Conservation (phyloP, 495 filamentous ascomycete species). For the Achaetomiella virescens region DNA sequence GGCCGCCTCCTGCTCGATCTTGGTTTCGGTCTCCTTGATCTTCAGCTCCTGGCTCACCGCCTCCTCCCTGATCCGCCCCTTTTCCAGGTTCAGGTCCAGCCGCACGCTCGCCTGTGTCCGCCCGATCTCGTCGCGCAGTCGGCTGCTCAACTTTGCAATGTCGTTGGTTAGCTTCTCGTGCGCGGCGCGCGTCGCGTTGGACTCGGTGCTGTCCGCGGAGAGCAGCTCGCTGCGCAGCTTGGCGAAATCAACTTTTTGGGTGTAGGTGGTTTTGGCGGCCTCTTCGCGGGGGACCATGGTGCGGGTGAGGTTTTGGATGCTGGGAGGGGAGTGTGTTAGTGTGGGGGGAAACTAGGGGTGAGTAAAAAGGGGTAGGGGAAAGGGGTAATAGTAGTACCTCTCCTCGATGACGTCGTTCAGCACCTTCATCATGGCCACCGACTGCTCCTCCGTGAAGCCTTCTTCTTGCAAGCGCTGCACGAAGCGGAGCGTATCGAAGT, state of each 20-base stretch:
- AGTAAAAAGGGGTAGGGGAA: not conserved
- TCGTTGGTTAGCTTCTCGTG: constrained; percentile 94
- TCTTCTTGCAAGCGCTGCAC: constrained; percentile 84
- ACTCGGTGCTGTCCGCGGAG: constrained; percentile 83
- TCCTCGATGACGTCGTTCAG: constrained; percentile 96
- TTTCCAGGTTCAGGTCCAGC: constrained; percentile 91
- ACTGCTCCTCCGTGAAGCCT: constrained; percentile 92
- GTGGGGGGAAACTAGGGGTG: not conserved
- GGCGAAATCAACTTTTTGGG: constrained; percentile 98
- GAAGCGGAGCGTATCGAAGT: constrained; percentile 98
- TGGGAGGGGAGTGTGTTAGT: constrained; percentile 21
- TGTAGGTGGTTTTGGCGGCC: constrained; percentile 81
- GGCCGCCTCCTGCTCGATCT: constrained; percentile 97
- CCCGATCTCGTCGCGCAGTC: constrained; percentile 87
- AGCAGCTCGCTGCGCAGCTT: constrained; percentile 93
- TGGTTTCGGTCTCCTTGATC: constrained; percentile 96
- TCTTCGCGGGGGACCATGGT: constrained; percentile 99
- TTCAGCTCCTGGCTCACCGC: constrained; percentile 95
- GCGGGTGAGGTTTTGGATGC: constrained; percentile 94
- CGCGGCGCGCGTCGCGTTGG: constrained; percentile 75
- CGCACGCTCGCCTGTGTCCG: constrained; percentile 88
- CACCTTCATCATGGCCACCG: constrained; percentile 94
- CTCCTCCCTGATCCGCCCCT: constrained; percentile 94
- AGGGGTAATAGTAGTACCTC: constrained; percentile 47
- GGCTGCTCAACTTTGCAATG: constrained; percentile 80